Base-by-base conservation (phyloP, 371 early-diverging fungal genomes). In the Batkoa obscura region DNA sequence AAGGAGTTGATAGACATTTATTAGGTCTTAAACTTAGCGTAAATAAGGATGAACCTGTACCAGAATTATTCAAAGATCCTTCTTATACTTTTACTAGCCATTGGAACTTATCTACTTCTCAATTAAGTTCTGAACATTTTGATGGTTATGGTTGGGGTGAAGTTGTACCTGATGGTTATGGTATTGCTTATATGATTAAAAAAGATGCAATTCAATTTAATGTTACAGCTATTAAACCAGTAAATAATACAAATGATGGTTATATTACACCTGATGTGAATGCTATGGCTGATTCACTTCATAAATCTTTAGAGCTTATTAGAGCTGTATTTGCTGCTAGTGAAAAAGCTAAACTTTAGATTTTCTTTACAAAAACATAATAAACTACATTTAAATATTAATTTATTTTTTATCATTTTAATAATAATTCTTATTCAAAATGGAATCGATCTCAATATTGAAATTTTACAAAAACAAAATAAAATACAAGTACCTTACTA, bases 81-180 rank as follows among this genome's bases (percentile, higher is more conserved):
- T 76, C 83, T 31, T 92, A 77, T 65, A 64, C 75, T 35, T 72
- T 76, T 58, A 83, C 91, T 15, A 74, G 72, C 55, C 90, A 89
- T 69, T 96, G 97, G 97, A 81, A 75, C 66, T 65, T 96, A 37
- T 90, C 90, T 23, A 94, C 95, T 0, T 90, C 90, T 32, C 93
- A 96, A 68, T 72, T 96, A 55, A 72, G 86, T 2, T 82, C 85
- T 58, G 91, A 93, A 63, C 69, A 86, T 68, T 94, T 88, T 72
- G 77, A 81, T 55, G 86, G 88, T 47, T 96, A 91, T 63, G 97
- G 97, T 12, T 96, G 93, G 91, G 92, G 93, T 55, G 88, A 88
- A 66, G 95, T 96, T 38, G 86, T 90, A n/a, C 80, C 87, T 36
- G 88, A 90, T 68, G 96, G 96, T 5, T 95, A 83, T 66, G 94